Evolutionary conservation across 2,329 filamentous ascomycete species (phyloP).

Genomic region (Plectosphaerella plurivora): DNA sequence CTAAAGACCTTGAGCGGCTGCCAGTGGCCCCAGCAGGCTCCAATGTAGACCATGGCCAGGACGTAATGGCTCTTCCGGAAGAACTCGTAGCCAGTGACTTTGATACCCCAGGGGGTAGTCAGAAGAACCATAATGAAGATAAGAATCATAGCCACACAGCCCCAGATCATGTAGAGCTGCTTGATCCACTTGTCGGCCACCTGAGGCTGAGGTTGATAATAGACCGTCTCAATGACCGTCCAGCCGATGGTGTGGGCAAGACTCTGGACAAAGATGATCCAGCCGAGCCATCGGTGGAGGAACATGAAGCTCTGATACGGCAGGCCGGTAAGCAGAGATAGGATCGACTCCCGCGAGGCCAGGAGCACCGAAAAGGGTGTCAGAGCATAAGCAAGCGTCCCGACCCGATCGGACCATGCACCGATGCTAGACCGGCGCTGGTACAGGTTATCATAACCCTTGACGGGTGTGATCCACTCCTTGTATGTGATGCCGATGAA

Average conservation of each 20-base stretch:
- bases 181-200: conserved; percentile 52
- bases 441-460: conserved; percentile 45
- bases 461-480: conserved; percentile 66
- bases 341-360: conserved; percentile 62
- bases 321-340: conserved; percentile 66
- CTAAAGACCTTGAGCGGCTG: conserved; percentile 57
- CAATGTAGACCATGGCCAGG: conserved; percentile 69
- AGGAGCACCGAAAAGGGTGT: conserved; percentile 67
- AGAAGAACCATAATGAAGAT: conserved; percentile 57
- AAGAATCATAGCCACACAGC: conserved; percentile 62
- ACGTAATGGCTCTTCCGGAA: conserved; percentile 73
- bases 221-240: conserved; percentile 58
- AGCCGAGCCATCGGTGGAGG: conserved; percentile 71
- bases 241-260: conserved; percentile 67
- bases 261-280: conserved; percentile 66
- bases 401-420: conserved; percentile 65
- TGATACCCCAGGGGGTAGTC: conserved; percentile 53
- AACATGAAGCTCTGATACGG: conserved; percentile 77
- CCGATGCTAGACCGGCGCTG: conserved; percentile 64
- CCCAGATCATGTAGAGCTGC: conserved; percentile 69
- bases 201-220: conserved; percentile 68
- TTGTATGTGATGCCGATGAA: conserved; percentile 66
- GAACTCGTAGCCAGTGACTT: conserved; percentile 68
- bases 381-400: conserved; percentile 67
- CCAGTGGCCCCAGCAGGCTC: conserved; percentile 75